phyloP scores from a whole-genome alignment of 208 protist species.

The Phytomonas francai region DNA sequence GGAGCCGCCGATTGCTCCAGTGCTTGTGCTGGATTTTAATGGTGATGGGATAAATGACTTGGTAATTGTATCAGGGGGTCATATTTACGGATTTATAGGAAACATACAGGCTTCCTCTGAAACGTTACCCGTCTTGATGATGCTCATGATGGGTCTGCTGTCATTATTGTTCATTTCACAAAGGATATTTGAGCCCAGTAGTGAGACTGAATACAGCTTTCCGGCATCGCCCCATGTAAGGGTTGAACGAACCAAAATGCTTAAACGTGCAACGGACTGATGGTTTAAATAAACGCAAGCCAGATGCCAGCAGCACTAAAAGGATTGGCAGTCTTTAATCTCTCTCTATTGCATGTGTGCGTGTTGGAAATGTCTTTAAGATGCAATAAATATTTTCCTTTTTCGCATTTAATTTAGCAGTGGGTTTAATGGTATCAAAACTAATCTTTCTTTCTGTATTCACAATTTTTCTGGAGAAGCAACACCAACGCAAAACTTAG shows the following conservation, averaged over 20 bases:
- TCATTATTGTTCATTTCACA: slow-evolving; percentile 59
- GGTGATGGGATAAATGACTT: slow-evolving; percentile 84
- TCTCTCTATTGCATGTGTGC: not conserved
- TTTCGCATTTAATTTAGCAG: not conserved
- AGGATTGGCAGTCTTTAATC: not conserved
- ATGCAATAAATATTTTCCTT: not conserved
- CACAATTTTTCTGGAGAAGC: not conserved
- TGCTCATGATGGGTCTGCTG: slow-evolving; percentile 66
- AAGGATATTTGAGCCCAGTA: slow-evolving; percentile 25
- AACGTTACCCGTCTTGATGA: slow-evolving; percentile 57
- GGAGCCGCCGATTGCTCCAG: slow-evolving; percentile 51
- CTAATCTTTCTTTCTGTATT: not conserved
- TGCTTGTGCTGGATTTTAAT: slow-evolving; percentile 81
- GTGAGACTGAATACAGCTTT: slow-evolving; percentile 24
- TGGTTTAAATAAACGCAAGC: not conserved
- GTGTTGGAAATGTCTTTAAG: not conserved
- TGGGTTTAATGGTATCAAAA: not conserved
- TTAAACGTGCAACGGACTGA: slow-evolving; percentile 38
- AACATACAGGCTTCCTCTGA: slow-evolving; percentile 53
- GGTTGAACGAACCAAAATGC: slow-evolving; percentile 12
- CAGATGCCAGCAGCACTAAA: not conserved
- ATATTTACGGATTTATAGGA: slow-evolving; percentile 69
- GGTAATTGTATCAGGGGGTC: slow-evolving; percentile 52
- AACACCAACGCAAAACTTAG: not conserved
- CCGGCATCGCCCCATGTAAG: slow-evolving; percentile 21